Conservation (phyloP, 2,329 filamentous ascomycete species). For the Penicillium sp. region DNA sequence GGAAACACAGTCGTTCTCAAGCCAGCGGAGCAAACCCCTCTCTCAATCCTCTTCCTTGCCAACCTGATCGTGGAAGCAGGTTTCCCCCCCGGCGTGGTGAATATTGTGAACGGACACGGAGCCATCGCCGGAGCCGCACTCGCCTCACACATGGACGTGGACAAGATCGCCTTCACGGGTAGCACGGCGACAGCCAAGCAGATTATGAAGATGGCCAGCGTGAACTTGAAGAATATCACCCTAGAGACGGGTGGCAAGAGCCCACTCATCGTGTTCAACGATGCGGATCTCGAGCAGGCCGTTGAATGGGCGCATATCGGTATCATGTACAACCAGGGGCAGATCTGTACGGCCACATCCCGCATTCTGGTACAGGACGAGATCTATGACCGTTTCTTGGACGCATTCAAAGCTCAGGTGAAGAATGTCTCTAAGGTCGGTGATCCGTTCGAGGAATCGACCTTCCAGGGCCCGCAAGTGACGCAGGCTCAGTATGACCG, state of each 20-base stretch:
- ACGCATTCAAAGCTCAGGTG: constrained; percentile 26
- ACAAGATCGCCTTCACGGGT: constrained; percentile 39
- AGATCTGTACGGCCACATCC: constrained; percentile 38
- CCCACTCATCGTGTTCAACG: constrained; percentile 63
- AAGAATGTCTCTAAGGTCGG: constrained; percentile 32
- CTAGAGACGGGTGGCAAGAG: constrained; percentile 62
- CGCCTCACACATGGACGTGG: constrained; percentile 34
- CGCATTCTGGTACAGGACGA: constrained; percentile 30
- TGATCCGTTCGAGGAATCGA: constrained; percentile 37
- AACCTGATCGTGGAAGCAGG: constrained; percentile 37
- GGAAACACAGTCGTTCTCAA: constrained; percentile 39
- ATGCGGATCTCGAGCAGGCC: constrained; percentile 66
- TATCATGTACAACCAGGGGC: constrained; percentile 48
- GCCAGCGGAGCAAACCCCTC: constrained; percentile 37
- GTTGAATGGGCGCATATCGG: constrained; percentile 65
- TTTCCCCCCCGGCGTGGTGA: constrained; percentile 37
- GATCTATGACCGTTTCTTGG: constrained; percentile 26
- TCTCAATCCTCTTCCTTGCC: constrained; percentile 36
- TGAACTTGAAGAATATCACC: constrained; percentile 39
- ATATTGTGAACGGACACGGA: constrained; percentile 37
- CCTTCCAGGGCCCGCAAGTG: constrained; percentile 30
- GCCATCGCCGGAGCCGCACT: constrained; percentile 33
- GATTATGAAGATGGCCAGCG: constrained; percentile 40
- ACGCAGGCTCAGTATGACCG: constrained; percentile 30
- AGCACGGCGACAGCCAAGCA: constrained; percentile 36